These are phyloP conservation scores for Pythium aquatile DNA, from an alignment of 352 stramenopile genomes.

Conservation along the genomic window DNA sequence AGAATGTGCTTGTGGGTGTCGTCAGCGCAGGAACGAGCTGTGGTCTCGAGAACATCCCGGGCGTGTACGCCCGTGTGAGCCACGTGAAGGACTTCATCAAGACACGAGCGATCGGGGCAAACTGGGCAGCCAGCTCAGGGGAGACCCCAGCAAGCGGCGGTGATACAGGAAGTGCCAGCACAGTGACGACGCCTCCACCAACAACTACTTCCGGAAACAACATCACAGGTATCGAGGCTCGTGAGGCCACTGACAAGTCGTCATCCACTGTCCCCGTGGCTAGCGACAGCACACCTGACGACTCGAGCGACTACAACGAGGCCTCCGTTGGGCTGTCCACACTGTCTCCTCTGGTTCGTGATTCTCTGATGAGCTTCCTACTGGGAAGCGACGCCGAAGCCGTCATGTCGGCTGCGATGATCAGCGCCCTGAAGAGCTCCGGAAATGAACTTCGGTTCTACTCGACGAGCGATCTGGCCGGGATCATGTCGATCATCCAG, in stretches of 20 bases:
- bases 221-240: constrained; percentile 6
- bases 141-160: background rate
- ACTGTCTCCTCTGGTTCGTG: constrained; percentile 11
- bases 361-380: constrained; percentile 20
- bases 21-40: constrained; percentile 23
- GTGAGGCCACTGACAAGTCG: background rate
- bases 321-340: background rate
- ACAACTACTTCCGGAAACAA: background rate
- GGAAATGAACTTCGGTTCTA: constrained; percentile 18
- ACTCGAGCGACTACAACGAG: constrained; percentile 10
- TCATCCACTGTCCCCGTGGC: background rate
- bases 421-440: background rate
- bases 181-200: background rate
- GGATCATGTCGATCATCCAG: constrained; percentile 14
- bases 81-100: constrained; percentile 14
- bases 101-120: constrained; percentile 7
- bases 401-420: background rate
- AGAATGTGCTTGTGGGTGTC: constrained; percentile 13
- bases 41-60: constrained; percentile 17
- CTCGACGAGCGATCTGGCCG: constrained; percentile 11
- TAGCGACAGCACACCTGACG: background rate
- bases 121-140: background rate
- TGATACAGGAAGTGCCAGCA: background rate
- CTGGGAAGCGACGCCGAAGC: constrained; percentile 3
- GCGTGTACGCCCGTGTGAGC: constrained; percentile 18